Base-by-base conservation (phyloP, 495 filamentous ascomycete species). In the Xeromyces bisporus region DNA sequence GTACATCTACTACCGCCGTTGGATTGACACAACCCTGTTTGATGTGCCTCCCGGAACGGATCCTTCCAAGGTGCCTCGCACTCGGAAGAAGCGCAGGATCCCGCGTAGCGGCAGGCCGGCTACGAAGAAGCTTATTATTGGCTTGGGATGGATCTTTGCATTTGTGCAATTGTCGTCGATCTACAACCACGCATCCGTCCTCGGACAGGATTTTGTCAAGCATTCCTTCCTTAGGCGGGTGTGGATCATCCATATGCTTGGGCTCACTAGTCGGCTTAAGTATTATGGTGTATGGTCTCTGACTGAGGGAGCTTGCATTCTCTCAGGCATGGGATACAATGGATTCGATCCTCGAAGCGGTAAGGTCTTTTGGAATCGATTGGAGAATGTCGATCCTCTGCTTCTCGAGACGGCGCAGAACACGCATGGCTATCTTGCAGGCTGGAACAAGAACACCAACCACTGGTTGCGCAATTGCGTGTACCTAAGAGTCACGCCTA, bases 391-490 rank as follows among this genome's bases (percentile, higher is more conserved):
- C 36, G 72, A 77, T 36, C 80, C 87, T 0, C 71, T 72, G 65
- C 66, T 67, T 6, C 71, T 96, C 12, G 89, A 97, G 55, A 59
- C 66, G 0, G 91, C 91, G 1, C 84, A 94, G 53, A 97, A 96
- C 48, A 76, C 79, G 9, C 71, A 83, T 26, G 85, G 68, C 3
- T 96, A 85, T 40, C 64, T 97, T 7, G 87, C 76, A 29, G 75
- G 66, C 47, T 97, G 89, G 89, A 97, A 97, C 55, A 89, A 91
- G 64, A 97, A 97, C 53, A 96, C 89, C 11, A 97, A 93, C 52
- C 73, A 81, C 43, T 97, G 89, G 89, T 58, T 97, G 34, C 74
- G 87, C 21, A 93, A 96, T 49, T 96, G 93, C 46, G 63, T 97
- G 37, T 97, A 96, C 47, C 64, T 97, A 24, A 77, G 89, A 11